These are phyloP conservation scores for Butyriboletus appendiculatus DNA, from an alignment of 1,284 basidiomycete genomes.

Conservation along the genomic window DNA sequence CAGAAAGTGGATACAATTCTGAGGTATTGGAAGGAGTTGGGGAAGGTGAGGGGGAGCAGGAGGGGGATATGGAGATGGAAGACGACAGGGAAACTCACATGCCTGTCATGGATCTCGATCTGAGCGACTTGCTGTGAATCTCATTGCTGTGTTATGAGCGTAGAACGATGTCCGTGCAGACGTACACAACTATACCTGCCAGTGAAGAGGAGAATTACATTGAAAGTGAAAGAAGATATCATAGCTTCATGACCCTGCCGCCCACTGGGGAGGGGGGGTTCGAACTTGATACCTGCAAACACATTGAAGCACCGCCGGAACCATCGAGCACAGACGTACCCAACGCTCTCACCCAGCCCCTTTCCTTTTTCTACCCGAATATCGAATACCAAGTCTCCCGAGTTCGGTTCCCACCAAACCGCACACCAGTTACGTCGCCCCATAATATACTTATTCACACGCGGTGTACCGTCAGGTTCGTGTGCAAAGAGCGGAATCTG, in stretches of 20 bases:
- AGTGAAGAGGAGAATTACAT: not conserved
- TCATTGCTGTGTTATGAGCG: not conserved
- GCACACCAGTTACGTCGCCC: constrained; percentile 89
- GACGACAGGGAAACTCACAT: constrained; percentile 24
- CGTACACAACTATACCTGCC: not conserved
- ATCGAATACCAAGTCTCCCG: constrained; percentile 81
- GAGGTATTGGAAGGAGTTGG: constrained; percentile 37
- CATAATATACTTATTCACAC: constrained; percentile 76
- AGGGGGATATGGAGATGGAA: constrained; percentile 27
- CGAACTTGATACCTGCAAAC: constrained; percentile 47
- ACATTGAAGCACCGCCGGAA: constrained; percentile 3
- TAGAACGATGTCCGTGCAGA: constrained; percentile 2
- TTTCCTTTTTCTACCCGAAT: constrained; percentile 86
- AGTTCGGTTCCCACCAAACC: constrained; percentile 60
- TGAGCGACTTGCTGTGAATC: constrained; percentile 25
- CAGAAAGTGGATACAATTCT: constrained; percentile 51
- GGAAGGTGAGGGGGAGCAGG: constrained; percentile 31
- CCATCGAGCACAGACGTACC: constrained; percentile 43
- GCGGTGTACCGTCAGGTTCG: constrained; percentile 74
- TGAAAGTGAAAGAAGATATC: not conserved
- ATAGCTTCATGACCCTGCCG: constrained; percentile 19
- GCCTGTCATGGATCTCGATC: constrained; percentile 33
- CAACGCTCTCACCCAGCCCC: constrained; percentile 75
- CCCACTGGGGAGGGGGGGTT: constrained; percentile 55
- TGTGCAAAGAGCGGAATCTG: constrained; percentile 78